Conservation (phyloP, 495 filamentous ascomycete species). For the Aspergillus sclerotiicarbonarius region DNA sequence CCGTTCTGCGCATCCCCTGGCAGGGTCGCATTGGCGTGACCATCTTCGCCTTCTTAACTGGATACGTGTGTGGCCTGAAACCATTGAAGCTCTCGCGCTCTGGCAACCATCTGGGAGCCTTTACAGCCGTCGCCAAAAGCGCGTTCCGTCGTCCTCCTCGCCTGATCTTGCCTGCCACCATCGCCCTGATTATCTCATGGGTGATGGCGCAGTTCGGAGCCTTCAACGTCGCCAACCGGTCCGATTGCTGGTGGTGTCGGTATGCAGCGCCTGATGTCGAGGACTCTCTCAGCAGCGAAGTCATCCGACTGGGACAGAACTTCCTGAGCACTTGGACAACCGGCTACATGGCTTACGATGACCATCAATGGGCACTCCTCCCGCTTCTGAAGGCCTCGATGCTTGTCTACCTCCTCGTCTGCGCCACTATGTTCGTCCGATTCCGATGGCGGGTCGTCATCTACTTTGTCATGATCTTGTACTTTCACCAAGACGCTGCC, state of each 20-base stretch:
- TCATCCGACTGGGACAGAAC: slow-evolving; percentile 46
- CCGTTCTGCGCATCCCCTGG: slow-evolving; percentile 59
- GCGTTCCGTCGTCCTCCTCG: slow-evolving; percentile 64
- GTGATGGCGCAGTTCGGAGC: slow-evolving; percentile 56
- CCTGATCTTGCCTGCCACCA: slow-evolving; percentile 57
- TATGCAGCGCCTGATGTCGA: slow-evolving; percentile 50
- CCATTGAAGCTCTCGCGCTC: slow-evolving; percentile 58
- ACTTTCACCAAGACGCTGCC: slow-evolving; percentile 47
- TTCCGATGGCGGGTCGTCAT: slow-evolving; percentile 55
- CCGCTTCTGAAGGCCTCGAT: slow-evolving; percentile 61
- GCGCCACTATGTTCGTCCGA: slow-evolving; percentile 55
- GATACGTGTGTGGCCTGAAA: slow-evolving; percentile 67
- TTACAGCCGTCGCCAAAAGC: slow-evolving; percentile 56
- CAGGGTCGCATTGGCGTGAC: slow-evolving; percentile 65
- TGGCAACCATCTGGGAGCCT: slow-evolving; percentile 52
- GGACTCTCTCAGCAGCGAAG: slow-evolving; percentile 32
- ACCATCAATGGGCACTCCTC: slow-evolving; percentile 66
- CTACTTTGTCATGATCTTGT: slow-evolving; percentile 49
- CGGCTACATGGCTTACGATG: slow-evolving; percentile 59
- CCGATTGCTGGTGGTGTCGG: slow-evolving; percentile 60
- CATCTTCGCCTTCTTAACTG: slow-evolving; percentile 65
- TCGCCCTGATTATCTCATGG: slow-evolving; percentile 60
- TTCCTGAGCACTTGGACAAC: slow-evolving; percentile 57
- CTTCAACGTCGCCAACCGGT: slow-evolving; percentile 54
- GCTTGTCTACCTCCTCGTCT: slow-evolving; percentile 56